A percentile compares a stretch with the other conserved stretches of the same genome.
These are phyloP conservation scores for Fragilaria crotonensis DNA, from an alignment of 108 stramenopile genomes.

Conservation along the genomic window DNA sequence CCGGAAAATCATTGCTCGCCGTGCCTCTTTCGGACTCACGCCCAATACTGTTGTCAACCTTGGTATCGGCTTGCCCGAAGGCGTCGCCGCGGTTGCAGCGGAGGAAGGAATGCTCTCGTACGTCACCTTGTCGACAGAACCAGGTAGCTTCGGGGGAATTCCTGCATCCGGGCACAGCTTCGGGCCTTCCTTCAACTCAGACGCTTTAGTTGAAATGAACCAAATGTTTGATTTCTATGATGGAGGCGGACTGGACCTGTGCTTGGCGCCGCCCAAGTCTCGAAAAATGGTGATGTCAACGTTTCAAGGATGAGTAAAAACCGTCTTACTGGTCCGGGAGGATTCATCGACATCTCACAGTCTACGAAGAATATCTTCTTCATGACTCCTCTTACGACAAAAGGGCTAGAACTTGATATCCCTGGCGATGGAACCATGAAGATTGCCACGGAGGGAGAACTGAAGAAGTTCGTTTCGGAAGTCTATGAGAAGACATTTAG, in stretches of 20 bases:
- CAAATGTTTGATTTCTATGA: too few species aligned
- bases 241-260: conserved; percentile 62
- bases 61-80: too few species aligned
- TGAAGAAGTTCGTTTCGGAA: conserved; percentile 59
- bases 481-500: conserved; percentile 64
- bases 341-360: too few species aligned
- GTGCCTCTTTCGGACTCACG: too few species aligned
- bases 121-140: too few species aligned
- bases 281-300: conserved; percentile 52
- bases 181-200: conserved; percentile 62
- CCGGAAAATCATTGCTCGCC: too few species aligned
- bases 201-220: conserved; percentile 60
- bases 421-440: too few species aligned
- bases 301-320: too few species aligned
- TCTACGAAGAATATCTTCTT: too few species aligned
- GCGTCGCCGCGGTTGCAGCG: conserved; percentile 45
- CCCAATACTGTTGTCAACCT: too few species aligned
- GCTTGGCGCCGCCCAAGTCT: conserved; percentile 64
- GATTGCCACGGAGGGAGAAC: conserved; percentile 50
- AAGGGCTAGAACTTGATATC: conserved; percentile 46
- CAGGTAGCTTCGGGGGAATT: too few species aligned
- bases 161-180: conserved; percentile 65
- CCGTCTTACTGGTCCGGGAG: conserved; percentile 62
- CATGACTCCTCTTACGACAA: conserved; percentile 57
- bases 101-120: conserved; percentile 72